These are phyloP conservation scores for Dendrothele bispora DNA, from an alignment of 768 basidiomycete genomes.

Conservation along the genomic window DNA sequence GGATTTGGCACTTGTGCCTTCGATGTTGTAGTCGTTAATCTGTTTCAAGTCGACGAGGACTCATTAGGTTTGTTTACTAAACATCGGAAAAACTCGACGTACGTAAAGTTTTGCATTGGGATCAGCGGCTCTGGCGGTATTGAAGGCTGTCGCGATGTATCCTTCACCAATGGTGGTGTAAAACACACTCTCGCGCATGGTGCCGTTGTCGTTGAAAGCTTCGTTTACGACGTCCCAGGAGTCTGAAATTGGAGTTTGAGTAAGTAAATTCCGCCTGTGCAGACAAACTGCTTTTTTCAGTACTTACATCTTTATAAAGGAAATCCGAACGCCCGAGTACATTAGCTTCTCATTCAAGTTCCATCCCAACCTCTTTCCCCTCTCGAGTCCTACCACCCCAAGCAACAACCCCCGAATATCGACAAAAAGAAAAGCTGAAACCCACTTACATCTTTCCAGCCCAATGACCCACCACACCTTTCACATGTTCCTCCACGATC, in stretches of 20 bases:
- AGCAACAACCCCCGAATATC: too few relatives aligned
- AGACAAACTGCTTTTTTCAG: too few relatives aligned
- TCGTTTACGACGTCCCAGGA: slow-evolving; percentile 58
- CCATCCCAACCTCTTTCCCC: too few relatives aligned
- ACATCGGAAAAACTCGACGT: slow-evolving; percentile 12
- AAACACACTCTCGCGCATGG: slow-evolving; percentile 53
- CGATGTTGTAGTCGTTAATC: slow-evolving; percentile 28
- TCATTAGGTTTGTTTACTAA: too few relatives aligned
- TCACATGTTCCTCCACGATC: slow-evolving; percentile 31
- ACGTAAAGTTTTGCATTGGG: slow-evolving; percentile 57
- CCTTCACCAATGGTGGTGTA: slow-evolving; percentile 44
- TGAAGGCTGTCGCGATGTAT: slow-evolving; percentile 53
- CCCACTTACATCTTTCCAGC: slow-evolving; percentile 33
- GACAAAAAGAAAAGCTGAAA: background rate
- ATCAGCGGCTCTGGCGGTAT: slow-evolving; percentile 52
- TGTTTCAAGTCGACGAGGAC: background rate
- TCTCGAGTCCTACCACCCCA: too few relatives aligned
- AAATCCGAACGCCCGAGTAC: background rate
- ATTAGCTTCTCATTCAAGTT: too few relatives aligned
- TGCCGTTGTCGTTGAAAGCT: slow-evolving; percentile 61
- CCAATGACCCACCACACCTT: slow-evolving; percentile 33
- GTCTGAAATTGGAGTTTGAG: slow-evolving; percentile 24
- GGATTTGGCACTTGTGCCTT: slow-evolving; percentile 47
- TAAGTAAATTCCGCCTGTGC: background rate
- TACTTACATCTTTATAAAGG: too few relatives aligned